A percentile compares a stretch with the other conserved stretches of the same genome.
Conservation (phyloP, 345 rosid genomes). For the Eucalyptus pauciflora region DNA sequence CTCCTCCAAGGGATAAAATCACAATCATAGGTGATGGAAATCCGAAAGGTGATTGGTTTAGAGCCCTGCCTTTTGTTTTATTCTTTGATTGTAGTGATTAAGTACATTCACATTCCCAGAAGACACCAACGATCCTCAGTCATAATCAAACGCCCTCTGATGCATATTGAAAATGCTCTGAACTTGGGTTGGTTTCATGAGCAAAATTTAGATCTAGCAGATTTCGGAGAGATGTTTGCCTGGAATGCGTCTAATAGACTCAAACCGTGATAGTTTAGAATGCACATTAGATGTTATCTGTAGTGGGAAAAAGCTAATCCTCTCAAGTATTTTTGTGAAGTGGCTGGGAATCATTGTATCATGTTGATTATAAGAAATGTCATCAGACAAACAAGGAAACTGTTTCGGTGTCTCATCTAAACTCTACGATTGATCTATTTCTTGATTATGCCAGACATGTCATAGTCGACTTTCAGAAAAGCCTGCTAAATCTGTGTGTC, state of each 20-base stretch:
- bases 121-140: not conserved
- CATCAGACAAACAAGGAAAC: not conserved
- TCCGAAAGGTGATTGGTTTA: slow-evolving; percentile 3
- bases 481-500: not conserved
- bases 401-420: not conserved
- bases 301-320: not conserved
- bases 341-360: not conserved
- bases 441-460: not conserved
- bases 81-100: not conserved
- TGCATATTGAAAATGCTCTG: not conserved
- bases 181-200: not conserved
- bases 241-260: not conserved
- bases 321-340: not conserved
- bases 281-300: not conserved
- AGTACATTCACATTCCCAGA: not conserved
- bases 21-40: slow-evolving; percentile 8
- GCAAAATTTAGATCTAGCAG: not conserved
- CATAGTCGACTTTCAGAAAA: not conserved
- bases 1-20: slow-evolving; percentile 8
- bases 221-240: not conserved
- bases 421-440: not conserved
- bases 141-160: not conserved
- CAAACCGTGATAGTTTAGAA: not conserved
- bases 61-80: not conserved
- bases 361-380: not conserved